phyloP scores from a whole-genome alignment of 2,329 filamentous ascomycete species.

The Hymenoscyphus linearis region DNA sequence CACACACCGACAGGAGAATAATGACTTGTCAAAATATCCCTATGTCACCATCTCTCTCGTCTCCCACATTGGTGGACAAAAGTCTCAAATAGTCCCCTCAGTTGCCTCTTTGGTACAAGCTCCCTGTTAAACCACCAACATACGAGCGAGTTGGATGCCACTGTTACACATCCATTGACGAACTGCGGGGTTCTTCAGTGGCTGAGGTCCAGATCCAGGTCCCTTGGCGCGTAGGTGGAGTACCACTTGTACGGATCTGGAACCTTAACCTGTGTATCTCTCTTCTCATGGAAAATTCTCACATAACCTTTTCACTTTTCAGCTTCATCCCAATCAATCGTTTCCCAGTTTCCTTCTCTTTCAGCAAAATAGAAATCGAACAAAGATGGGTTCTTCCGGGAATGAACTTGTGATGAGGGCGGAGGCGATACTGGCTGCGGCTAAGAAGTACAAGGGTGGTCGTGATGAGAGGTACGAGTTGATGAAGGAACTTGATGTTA shows the following conservation, averaged over 20 bases:
- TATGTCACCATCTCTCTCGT: neutral
- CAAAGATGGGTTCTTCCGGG: conserved; percentile 3
- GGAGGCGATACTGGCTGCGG: conserved; percentile 10
- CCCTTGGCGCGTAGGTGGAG: neutral
- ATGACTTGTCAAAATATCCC: neutral
- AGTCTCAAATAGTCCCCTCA: neutral
- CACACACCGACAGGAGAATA: neutral
- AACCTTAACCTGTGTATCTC: neutral
- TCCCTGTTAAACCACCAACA: neutral
- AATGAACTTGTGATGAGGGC: conserved; percentile 9
- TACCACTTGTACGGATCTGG: neutral
- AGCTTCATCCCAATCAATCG: neutral
- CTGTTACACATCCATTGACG: neutral
- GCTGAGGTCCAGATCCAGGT: neutral
- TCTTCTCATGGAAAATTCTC: neutral
- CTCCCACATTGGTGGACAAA: neutral
- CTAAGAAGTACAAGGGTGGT: conserved; percentile 8
- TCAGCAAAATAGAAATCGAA: neutral
- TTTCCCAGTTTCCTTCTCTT: neutral
- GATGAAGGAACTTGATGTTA: conserved; percentile 11
- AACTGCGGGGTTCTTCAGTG: neutral
- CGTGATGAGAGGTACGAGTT: conserved; percentile 6
- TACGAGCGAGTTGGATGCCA: neutral
- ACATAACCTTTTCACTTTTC: neutral
- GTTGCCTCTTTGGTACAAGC: neutral